Percentiles rank a stretch among this genome's conserved stretches.
Conservation (phyloP, 2,329 filamentous ascomycete genomes). For the Diaporthe batatas region DNA sequence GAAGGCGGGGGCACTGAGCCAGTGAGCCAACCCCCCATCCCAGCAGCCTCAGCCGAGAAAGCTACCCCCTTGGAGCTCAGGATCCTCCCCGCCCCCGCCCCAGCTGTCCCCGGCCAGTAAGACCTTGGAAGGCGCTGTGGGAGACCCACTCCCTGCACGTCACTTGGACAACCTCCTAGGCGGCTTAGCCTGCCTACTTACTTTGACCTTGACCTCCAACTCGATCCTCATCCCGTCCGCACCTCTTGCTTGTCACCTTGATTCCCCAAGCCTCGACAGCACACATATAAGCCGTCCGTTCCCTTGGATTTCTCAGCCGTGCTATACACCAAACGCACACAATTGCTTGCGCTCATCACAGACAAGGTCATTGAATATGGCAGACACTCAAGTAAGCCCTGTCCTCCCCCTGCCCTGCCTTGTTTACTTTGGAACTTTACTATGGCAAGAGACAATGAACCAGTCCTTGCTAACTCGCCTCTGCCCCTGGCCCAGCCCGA, state of each 20-base stretch:
- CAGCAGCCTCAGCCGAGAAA: conserved; percentile 13
- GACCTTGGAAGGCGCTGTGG: conserved; percentile 7
- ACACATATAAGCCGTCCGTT: conserved; percentile 18
- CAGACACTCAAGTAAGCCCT: conserved; percentile 40
- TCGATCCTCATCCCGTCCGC: neutral
- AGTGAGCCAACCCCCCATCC: neutral
- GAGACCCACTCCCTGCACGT: conserved; percentile 37
- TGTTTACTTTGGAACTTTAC: conserved; percentile 14
- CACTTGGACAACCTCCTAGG: conserved; percentile 40
- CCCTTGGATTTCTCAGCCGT: neutral
- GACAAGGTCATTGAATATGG: conserved; percentile 29
- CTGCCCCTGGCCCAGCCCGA: conserved; percentile 65
- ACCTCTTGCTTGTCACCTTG: neutral
- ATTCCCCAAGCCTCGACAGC: conserved; percentile 5
- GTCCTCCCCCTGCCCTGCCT: neutral
- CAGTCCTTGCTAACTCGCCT: conserved; percentile 24
- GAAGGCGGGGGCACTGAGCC: neutral
- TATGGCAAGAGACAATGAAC: too few relatives aligned
- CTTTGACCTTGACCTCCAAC: conserved; percentile 29
- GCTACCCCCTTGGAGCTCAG: conserved; percentile 21
- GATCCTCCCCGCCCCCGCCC: conserved; percentile 45
- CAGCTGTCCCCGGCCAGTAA: conserved; percentile 44
- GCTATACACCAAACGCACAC: neutral
- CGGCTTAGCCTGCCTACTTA: conserved; percentile 8
- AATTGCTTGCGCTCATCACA: conserved; percentile 16